These are phyloP conservation scores for Cnidoscolus chayamansa DNA, from an alignment of 441 rosid species.

Conservation along the genomic window DNA sequence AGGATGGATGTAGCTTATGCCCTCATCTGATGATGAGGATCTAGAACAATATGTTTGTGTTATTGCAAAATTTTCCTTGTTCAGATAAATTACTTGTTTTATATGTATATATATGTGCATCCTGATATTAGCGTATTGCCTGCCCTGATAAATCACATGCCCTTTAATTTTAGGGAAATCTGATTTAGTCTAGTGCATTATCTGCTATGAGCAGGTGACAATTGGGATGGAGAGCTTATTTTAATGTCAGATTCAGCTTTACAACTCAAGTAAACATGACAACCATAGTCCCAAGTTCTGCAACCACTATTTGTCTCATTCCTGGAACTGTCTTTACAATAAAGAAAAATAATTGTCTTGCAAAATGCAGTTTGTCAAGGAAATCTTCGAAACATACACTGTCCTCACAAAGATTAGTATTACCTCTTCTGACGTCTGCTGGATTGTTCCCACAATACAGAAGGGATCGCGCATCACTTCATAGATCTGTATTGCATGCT, in stretches of 20 bases:
- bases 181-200: slow-evolving; percentile 12
- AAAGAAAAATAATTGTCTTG: slow-evolving; percentile 34
- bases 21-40: background rate
- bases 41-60: background rate
- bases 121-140: too few relatives aligned
- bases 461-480: slow-evolving; percentile 35
- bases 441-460: slow-evolving; percentile 47
- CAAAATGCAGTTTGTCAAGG: slow-evolving; percentile 51
- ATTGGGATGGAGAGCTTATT: slow-evolving; percentile 24
- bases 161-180: too few relatives aligned
- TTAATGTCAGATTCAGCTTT: slow-evolving; percentile 17
- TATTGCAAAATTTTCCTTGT: too few relatives aligned
- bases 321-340: slow-evolving; percentile 49
- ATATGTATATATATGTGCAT: too few relatives aligned
- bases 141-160: too few relatives aligned
- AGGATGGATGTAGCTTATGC: background rate
- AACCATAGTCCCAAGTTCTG: slow-evolving; percentile 50
- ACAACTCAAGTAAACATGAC: slow-evolving; percentile 46
- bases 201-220: slow-evolving; percentile 33
- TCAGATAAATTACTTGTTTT: background rate
- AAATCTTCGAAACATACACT: slow-evolving; percentile 35
- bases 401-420: slow-evolving; percentile 35
- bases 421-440: slow-evolving; percentile 50
- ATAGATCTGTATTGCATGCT: slow-evolving; percentile 27
- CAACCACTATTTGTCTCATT: slow-evolving; percentile 52